Conservation (phyloP, 768 basidiomycete species). For the Naematelia encephala region DNA sequence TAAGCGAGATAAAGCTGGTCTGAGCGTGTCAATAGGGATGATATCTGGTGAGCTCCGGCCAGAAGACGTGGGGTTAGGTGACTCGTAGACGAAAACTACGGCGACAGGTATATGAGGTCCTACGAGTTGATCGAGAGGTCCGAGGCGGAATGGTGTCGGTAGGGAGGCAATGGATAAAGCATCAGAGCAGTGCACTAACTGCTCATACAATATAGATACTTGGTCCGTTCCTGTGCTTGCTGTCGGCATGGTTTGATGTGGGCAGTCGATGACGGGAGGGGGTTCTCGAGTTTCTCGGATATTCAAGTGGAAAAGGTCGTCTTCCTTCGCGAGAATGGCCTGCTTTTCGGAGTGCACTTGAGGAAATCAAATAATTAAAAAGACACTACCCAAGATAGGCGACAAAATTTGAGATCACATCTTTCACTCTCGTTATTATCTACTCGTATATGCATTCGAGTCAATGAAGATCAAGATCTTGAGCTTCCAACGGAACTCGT, state of each 20-base stretch:
- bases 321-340: too few species aligned
- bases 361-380: too few species aligned
- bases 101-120: slow-evolving; percentile 16
- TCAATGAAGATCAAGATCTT: too few species aligned
- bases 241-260: neutral
- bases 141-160: slow-evolving; percentile 5
- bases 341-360: too few species aligned
- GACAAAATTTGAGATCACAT: too few species aligned
- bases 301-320: too few species aligned
- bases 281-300: too few species aligned
- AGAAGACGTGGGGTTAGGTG: neutral
- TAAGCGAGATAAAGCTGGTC: neutral
- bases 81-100: slow-evolving; percentile 24
- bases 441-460: too few species aligned
- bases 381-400: too few species aligned
- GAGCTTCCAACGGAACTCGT: too few species aligned
- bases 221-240: neutral
- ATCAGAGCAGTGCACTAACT: neutral
- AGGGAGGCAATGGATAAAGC: neutral
- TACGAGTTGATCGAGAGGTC: slow-evolving; percentile 20
- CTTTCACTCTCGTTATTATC: too few species aligned
- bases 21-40: slow-evolving; percentile 5
- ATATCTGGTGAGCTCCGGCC: neutral
- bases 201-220: neutral
- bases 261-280: too few species aligned